Percentiles rank a stretch among this genome's conserved stretches.
phyloP scores from a whole-genome alignment of 208 protist genomes.

The Leishmania turanica region DNA sequence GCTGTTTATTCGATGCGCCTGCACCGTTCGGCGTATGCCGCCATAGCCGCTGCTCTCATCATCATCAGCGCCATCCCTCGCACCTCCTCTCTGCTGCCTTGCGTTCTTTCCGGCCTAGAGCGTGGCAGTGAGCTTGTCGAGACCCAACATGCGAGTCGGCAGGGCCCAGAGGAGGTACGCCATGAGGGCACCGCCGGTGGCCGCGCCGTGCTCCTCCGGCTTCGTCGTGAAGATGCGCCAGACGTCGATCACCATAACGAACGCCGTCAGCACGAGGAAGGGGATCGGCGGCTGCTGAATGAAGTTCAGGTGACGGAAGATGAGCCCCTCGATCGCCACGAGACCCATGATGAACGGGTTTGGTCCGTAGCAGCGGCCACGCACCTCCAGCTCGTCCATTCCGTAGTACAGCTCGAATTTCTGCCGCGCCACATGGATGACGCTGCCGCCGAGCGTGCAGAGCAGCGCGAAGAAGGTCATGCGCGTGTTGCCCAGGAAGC shows the following conservation, averaged over 20 bases:
- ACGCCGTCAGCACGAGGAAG: slow-evolving; percentile 87
- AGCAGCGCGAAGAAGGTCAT: slow-evolving; percentile 78
- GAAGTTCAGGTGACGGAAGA: slow-evolving; percentile 92
- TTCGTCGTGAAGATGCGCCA: slow-evolving; percentile 88
- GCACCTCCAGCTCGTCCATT: slow-evolving; percentile 84
- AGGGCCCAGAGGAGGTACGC: slow-evolving; percentile 89
- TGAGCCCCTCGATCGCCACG: slow-evolving; percentile 82
- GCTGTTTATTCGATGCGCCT: not conserved
- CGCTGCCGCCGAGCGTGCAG: slow-evolving; percentile 71
- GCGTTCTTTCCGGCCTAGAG: slow-evolving; percentile 30
- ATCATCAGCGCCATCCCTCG: not conserved
- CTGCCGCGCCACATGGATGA: slow-evolving; percentile 82
- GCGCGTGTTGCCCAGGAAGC: slow-evolving; percentile 83
- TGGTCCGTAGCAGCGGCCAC: slow-evolving; percentile 85
- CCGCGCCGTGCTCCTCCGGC: slow-evolving; percentile 83
- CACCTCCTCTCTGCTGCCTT: not conserved
- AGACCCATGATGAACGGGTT: slow-evolving; percentile 91
- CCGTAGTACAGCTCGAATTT: slow-evolving; percentile 86
- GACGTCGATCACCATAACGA: slow-evolving; percentile 91
- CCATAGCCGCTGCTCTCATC: not conserved
- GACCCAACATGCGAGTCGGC: slow-evolving; percentile 79
- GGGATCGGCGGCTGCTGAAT: slow-evolving; percentile 90
- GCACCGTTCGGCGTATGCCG: not conserved
- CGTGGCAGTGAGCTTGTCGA: slow-evolving; percentile 86
- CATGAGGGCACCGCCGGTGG: slow-evolving; percentile 86